A percentile compares a stretch with the other conserved stretches of the same genome.
phyloP scores from a whole-genome alignment of 2,329 filamentous ascomycete species.

The Apiospora marii region DNA sequence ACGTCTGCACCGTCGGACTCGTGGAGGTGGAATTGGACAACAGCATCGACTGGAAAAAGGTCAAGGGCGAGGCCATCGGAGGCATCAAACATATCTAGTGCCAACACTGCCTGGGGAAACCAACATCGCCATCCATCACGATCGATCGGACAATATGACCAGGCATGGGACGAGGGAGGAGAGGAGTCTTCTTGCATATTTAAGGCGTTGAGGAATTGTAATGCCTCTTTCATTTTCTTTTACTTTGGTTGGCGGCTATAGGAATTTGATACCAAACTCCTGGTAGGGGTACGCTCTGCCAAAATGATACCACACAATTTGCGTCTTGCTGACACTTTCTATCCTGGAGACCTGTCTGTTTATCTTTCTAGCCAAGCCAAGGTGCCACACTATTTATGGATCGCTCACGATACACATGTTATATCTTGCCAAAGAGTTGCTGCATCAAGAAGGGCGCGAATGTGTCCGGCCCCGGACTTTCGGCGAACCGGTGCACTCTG shows the following conservation, averaged over 20 bases:
- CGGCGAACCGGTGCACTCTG: constrained; percentile 76
- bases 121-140: background rate
- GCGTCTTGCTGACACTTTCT: constrained; percentile 40
- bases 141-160: constrained; percentile 23
- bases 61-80: constrained; percentile 84
- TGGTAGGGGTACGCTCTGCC: constrained; percentile 41
- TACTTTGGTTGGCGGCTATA: constrained; percentile 31
- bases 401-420: background rate
- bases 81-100: constrained; percentile 77
- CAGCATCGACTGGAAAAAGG: constrained; percentile 92
- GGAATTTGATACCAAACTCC: constrained; percentile 10
- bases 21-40: constrained; percentile 89
- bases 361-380: background rate
- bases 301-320: constrained; percentile 42
- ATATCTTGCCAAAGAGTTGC: constrained; percentile 62
- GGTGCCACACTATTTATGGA: background rate
- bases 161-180: background rate
- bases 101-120: background rate
- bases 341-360: constrained; percentile 12
- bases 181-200: constrained; percentile 29
- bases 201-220: constrained; percentile 26
- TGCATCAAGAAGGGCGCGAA: constrained; percentile 74
- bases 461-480: constrained; percentile 70
- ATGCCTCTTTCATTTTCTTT: constrained; percentile 24
- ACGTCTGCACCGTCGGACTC: constrained; percentile 87